These are phyloP conservation scores for Strobilomyces dryophilus DNA, from an alignment of 768 basidiomycete species.

Conservation along the genomic window DNA sequence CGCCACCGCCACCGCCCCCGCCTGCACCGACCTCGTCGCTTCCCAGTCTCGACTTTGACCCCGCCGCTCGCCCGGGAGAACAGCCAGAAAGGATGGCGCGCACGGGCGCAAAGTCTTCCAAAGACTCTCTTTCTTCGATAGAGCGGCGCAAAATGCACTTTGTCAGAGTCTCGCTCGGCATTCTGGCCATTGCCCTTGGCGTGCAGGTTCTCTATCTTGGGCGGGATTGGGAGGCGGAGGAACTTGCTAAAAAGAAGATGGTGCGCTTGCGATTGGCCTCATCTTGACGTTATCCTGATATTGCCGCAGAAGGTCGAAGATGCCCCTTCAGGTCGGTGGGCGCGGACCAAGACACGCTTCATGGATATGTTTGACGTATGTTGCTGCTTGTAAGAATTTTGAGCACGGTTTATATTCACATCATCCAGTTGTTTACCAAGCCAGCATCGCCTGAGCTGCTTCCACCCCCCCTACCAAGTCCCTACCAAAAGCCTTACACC, in stretches of 20 bases:
- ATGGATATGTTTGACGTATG: slow-evolving; percentile 66
- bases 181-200: slow-evolving; percentile 54
- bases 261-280: slow-evolving; percentile 32
- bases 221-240: slow-evolving; percentile 72
- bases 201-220: slow-evolving; percentile 64
- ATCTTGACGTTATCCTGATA: background rate
- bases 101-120: slow-evolving; percentile 76
- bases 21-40: slow-evolving; percentile 19
- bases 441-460: slow-evolving; percentile 91
- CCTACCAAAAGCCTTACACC: slow-evolving; percentile 88
- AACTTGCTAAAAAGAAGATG: slow-evolving; percentile 59
- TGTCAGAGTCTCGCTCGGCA: slow-evolving; percentile 49
- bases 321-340: slow-evolving; percentile 60
- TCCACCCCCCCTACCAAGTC: slow-evolving; percentile 77
- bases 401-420: background rate
- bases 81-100: slow-evolving; percentile 41
- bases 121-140: slow-evolving; percentile 71
- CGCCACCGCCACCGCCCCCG: slow-evolving; percentile 5
- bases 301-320: slow-evolving; percentile 48
- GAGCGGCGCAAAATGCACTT: slow-evolving; percentile 64
- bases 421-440: slow-evolving; percentile 78
- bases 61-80: slow-evolving; percentile 36
- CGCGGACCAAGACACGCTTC: slow-evolving; percentile 58
- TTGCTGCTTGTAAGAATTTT: slow-evolving; percentile 2
- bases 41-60: slow-evolving; percentile 65